Evolutionary conservation across 192 early-diverging fungal genomes (phyloP).

Genomic region (Chytriomyces hyalinus): DNA sequence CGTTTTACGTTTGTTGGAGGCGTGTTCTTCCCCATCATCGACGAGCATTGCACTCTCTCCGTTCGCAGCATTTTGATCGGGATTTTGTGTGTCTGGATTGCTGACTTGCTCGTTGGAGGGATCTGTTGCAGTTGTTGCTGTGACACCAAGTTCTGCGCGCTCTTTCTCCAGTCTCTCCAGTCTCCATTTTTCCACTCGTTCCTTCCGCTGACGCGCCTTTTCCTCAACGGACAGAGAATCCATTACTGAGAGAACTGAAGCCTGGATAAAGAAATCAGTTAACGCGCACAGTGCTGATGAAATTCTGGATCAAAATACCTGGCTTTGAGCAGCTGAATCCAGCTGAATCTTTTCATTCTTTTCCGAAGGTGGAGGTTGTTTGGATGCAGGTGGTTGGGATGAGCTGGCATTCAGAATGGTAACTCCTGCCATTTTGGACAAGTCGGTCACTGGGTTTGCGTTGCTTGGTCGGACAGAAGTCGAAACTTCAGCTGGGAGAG

Average conservation of each 20-base stretch:
- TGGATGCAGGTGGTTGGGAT: not conserved
- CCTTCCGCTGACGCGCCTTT: constrained; percentile 73
- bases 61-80: not conserved
- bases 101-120: not conserved
- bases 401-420: no score
- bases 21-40: constrained; percentile 20
- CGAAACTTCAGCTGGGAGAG: not conserved
- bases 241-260: constrained; percentile 31
- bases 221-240: constrained; percentile 58
- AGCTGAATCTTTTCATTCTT: not conserved
- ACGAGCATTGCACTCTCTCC: constrained; percentile 12
- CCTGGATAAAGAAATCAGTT: constrained; percentile 25
- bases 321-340: not conserved
- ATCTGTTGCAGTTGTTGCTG: constrained; percentile 25
- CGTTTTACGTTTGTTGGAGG: constrained; percentile 45
- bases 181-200: constrained; percentile 83
- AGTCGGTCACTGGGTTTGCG: no score
- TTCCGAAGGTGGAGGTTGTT: not conserved
- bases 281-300: constrained; percentile 12
- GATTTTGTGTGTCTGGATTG: not conserved
- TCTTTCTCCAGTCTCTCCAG: constrained; percentile 63
- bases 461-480: no score
- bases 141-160: constrained; percentile 37
- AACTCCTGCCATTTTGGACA: no score
- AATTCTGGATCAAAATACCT: constrained; percentile 9